phyloP scores from a whole-genome alignment of 2,329 filamentous ascomycete species.

The Exophiala dermatitidis region DNA sequence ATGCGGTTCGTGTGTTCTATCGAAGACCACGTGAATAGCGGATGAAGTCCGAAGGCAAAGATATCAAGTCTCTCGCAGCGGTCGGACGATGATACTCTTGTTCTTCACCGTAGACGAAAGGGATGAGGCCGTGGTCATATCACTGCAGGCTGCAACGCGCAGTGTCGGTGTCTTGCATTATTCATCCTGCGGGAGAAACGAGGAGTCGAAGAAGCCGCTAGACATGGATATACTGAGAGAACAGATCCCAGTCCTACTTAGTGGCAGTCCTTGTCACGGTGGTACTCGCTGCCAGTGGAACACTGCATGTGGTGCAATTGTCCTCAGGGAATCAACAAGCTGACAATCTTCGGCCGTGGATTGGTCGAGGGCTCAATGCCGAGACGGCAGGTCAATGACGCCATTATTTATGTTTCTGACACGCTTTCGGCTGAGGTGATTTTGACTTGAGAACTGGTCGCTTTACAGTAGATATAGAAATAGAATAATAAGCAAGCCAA shows the following conservation, averaged over 20 bases:
- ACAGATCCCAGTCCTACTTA: not conserved
- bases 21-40: too few relatives aligned
- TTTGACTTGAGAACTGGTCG: too few relatives aligned
- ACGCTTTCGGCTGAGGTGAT: too few relatives aligned
- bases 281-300: too few relatives aligned
- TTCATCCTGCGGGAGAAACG: not conserved
- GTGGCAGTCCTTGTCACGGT: too few relatives aligned
- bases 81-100: too few relatives aligned
- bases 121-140: not conserved
- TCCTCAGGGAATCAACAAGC: not conserved
- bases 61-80: too few relatives aligned
- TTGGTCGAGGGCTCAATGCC: conserved; percentile 4
- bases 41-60: too few relatives aligned
- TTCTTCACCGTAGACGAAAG: too few relatives aligned
- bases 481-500: too few relatives aligned
- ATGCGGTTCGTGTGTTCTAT: not conserved
- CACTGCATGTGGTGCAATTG: too few relatives aligned
- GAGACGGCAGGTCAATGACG: not conserved
- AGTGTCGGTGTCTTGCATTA: not conserved
- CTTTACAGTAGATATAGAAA: too few relatives aligned
- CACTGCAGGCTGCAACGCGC: not conserved
- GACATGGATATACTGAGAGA: not conserved
- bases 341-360: conserved; percentile 12
- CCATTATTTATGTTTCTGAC: not conserved
- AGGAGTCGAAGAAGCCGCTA: not conserved